These are phyloP conservation scores for Sclerotinia nivalis DNA, from an alignment of 2,329 filamentous ascomycete species.

Conservation along the genomic window DNA sequence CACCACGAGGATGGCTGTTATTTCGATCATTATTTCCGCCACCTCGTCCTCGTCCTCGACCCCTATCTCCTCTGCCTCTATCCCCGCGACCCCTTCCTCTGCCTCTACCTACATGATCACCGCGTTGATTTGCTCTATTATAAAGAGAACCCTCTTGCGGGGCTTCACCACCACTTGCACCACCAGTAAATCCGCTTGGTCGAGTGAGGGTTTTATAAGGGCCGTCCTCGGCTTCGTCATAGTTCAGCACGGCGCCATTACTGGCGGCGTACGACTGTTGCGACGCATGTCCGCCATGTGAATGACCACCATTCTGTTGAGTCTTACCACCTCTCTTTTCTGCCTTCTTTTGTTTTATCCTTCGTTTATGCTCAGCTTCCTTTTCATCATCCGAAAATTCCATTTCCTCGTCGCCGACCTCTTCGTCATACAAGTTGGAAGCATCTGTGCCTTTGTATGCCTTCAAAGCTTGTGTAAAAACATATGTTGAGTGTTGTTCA, in stretches of 20 bases:
- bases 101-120: slow-evolving; percentile 31
- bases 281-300: slow-evolving; percentile 42
- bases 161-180: slow-evolving; percentile 44
- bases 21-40: slow-evolving; percentile 33
- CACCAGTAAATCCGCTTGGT: slow-evolving; percentile 59
- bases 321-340: slow-evolving; percentile 56
- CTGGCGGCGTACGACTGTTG: slow-evolving; percentile 40
- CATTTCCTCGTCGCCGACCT: slow-evolving; percentile 79
- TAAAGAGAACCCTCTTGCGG: slow-evolving; percentile 41
- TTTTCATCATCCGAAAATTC: slow-evolving; percentile 98
- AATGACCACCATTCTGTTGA: slow-evolving; percentile 45
- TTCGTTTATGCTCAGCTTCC: slow-evolving; percentile 77
- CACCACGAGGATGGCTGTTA: slow-evolving; percentile 30
- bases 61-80: slow-evolving; percentile 32
- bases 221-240: slow-evolving; percentile 68
- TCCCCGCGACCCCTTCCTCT: slow-evolving; percentile 34
- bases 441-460: slow-evolving; percentile 86
- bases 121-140: slow-evolving; percentile 29
- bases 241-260: slow-evolving; percentile 54
- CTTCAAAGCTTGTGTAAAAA: slow-evolving; percentile 82
- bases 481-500: slow-evolving; percentile 73
- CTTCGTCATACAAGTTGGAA: slow-evolving; percentile 92
- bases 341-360: slow-evolving; percentile 65
- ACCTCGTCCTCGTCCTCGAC: slow-evolving; percentile 35
- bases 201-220: slow-evolving; percentile 71